A percentile compares a stretch with the other conserved stretches of the same genome.
These are phyloP conservation scores for Colletotrichum graminicola DNA, from an alignment of 2,329 filamentous ascomycete genomes.

Conservation along the genomic window DNA sequence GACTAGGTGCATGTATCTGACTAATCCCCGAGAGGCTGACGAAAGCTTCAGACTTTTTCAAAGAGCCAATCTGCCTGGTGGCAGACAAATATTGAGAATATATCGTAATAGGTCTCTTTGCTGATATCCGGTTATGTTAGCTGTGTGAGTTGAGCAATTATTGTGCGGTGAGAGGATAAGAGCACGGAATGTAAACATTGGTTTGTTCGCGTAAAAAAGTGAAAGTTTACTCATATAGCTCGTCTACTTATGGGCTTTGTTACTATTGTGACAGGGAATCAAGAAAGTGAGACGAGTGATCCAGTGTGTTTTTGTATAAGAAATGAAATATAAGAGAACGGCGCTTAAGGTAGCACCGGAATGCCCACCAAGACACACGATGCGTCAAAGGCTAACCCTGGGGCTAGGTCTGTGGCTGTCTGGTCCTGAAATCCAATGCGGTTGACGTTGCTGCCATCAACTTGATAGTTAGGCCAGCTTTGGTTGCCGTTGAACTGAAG, in stretches of 20 bases:
- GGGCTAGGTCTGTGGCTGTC: slow-evolving; percentile 46
- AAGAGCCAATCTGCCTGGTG: neutral
- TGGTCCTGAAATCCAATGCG: slow-evolving; percentile 47
- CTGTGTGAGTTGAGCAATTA: too few species aligned
- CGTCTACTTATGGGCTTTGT: neutral
- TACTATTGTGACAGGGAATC: neutral
- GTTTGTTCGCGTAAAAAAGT: neutral
- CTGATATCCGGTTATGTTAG: neutral
- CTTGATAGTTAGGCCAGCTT: slow-evolving; percentile 46
- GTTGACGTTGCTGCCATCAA: slow-evolving; percentile 41
- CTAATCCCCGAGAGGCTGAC: too few species aligned
- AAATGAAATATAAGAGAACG: neutral
- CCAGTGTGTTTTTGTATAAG: neutral
- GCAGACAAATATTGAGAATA: too few species aligned
- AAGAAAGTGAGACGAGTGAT: neutral
- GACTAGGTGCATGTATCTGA: too few species aligned
- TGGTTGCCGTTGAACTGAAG: slow-evolving; percentile 44
- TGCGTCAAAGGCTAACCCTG: slow-evolving; percentile 19
- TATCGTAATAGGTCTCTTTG: neutral
- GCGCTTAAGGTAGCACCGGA: neutral
- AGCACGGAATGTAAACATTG: too few species aligned
- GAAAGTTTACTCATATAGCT: neutral
- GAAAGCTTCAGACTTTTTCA: neutral
- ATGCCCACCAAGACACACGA: slow-evolving; percentile 16
- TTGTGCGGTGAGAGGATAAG: too few species aligned